These are phyloP conservation scores for Rosellinia necatrix DNA, from an alignment of 2,329 filamentous ascomycete genomes.

Conservation along the genomic window DNA sequence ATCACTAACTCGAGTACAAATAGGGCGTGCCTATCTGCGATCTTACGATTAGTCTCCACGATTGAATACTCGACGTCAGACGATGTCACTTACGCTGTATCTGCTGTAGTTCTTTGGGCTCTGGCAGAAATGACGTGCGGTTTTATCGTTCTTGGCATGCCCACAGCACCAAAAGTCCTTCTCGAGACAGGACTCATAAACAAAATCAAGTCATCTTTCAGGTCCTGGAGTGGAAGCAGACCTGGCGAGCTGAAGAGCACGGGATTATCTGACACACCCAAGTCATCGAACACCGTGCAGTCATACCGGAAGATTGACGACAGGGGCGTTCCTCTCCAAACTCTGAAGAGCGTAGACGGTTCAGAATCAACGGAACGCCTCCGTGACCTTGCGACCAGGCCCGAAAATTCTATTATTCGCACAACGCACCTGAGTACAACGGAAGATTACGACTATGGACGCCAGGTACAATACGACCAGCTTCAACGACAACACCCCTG, in stretches of 20 bases:
- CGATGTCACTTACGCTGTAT: slow-evolving; percentile 45
- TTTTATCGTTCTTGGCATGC: slow-evolving; percentile 49
- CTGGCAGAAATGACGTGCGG: slow-evolving; percentile 51
- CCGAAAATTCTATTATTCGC: slow-evolving; percentile 29
- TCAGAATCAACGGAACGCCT: slow-evolving; percentile 35
- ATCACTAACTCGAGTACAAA: not conserved
- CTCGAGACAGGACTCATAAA: slow-evolving; percentile 31
- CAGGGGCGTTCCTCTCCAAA: slow-evolving; percentile 27
- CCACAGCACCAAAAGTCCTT: slow-evolving; percentile 46
- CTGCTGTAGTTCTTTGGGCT: slow-evolving; percentile 49
- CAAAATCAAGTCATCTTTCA: slow-evolving; percentile 27
- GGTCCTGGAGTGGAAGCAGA: slow-evolving; percentile 26
- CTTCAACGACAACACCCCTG: slow-evolving; percentile 25
- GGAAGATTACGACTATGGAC: slow-evolving; percentile 26
- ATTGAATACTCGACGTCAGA: slow-evolving; percentile 37
- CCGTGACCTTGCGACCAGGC: slow-evolving; percentile 17
- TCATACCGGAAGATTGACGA: slow-evolving; percentile 32
- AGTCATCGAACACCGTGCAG: slow-evolving; percentile 4
- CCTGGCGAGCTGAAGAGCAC: slow-evolving; percentile 18
- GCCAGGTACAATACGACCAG: slow-evolving; percentile 20
- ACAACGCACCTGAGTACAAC: slow-evolving; percentile 30
- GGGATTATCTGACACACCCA: slow-evolving; percentile 16
- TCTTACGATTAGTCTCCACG: slow-evolving; percentile 44
- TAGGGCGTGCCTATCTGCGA: slow-evolving; percentile 49
- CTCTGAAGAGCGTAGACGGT: slow-evolving; percentile 21